A percentile compares a stretch with the other conserved stretches of the same genome.
Evolutionary conservation across 345 rosid genomes (phyloP).

Genomic region (Xanthoceras sorbifolium): DNA sequence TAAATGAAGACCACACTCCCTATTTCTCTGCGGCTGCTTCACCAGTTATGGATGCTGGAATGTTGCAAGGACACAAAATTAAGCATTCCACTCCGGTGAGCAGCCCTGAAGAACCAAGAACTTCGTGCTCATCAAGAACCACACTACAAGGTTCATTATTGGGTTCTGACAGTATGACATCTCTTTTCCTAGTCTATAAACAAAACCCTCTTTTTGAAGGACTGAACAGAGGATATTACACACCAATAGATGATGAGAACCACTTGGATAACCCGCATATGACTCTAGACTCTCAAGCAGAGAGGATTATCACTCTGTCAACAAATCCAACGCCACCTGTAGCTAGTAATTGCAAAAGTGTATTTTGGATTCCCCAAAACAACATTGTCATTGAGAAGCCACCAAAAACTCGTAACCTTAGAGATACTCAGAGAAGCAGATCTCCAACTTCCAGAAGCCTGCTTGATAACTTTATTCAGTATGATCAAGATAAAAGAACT

Average conservation of each 20-base stretch:
- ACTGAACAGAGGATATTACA: conserved; percentile 28
- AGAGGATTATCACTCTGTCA: conserved; percentile 35
- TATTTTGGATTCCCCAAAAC: conserved; percentile 54
- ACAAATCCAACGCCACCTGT: conserved; percentile 22
- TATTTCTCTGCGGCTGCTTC: conserved; percentile 59
- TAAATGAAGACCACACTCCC: conserved; percentile 55
- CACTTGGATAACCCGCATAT: conserved; percentile 21
- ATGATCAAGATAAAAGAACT: conserved; percentile 40
- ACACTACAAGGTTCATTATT: conserved; percentile 33
- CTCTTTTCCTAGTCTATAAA: conserved; percentile 45
- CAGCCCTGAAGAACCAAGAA: conserved; percentile 61
- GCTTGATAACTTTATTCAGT: conserved; percentile 50
- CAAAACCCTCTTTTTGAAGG: conserved; percentile 68
- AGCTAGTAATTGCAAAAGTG: conserved; percentile 26
- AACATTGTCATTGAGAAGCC: conserved; percentile 32
- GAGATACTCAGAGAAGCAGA: conserved; percentile 18
- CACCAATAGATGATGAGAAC: conserved; percentile 23
- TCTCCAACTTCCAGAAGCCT: conserved; percentile 42
- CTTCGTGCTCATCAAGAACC: conserved; percentile 44
- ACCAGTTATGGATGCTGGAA: conserved; percentile 37
- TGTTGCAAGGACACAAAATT: conserved; percentile 33
- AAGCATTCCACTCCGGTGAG: conserved; percentile 70
- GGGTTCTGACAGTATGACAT: conserved; percentile 34
- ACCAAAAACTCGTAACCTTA: conserved; percentile 16
- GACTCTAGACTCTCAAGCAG: conserved; percentile 20